phyloP scores from a whole-genome alignment of 768 basidiomycete genomes.

The Trametes gibbosa region DNA sequence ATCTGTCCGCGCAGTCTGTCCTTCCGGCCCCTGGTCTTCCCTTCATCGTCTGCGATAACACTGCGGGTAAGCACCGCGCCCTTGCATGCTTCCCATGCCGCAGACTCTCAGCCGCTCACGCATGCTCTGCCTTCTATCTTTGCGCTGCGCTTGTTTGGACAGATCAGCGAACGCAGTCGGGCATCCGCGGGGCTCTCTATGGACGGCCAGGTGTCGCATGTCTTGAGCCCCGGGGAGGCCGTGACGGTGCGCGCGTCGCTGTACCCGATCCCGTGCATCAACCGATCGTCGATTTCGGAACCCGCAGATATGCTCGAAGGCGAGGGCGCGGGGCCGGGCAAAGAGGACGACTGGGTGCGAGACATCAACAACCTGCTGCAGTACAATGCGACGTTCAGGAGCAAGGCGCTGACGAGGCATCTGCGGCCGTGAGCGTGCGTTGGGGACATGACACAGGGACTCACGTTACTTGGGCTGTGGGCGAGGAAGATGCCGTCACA shows the following conservation, averaged over 20 bases:
- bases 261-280: slow-evolving; percentile 92
- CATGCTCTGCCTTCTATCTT: not conserved
- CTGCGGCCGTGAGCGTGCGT: slow-evolving; percentile 47
- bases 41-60: slow-evolving; percentile 73
- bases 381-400: slow-evolving; percentile 92
- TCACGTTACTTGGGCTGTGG: not conserved
- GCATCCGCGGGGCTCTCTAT: slow-evolving; percentile 89
- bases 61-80: slow-evolving; percentile 51
- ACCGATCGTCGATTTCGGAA: slow-evolving; percentile 73
- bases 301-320: slow-evolving; percentile 22
- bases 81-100: not conserved
- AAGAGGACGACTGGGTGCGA: slow-evolving; percentile 93
- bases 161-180: slow-evolving; percentile 86
- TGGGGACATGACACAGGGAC: not conserved
- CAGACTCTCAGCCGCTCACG: not conserved
- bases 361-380: slow-evolving; percentile 94
- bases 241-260: slow-evolving; percentile 83
- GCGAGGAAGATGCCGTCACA: not conserved
- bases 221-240: slow-evolving; percentile 81
- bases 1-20: slow-evolving; percentile 92
- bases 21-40: slow-evolving; percentile 90
- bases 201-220: slow-evolving; percentile 86
- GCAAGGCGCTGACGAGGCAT: slow-evolving; percentile 79
- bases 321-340: slow-evolving; percentile 74
- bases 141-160: not conserved